Base-by-base conservation (phyloP, 1,284 basidiomycete species). In the Boletellus sp. region DNA sequence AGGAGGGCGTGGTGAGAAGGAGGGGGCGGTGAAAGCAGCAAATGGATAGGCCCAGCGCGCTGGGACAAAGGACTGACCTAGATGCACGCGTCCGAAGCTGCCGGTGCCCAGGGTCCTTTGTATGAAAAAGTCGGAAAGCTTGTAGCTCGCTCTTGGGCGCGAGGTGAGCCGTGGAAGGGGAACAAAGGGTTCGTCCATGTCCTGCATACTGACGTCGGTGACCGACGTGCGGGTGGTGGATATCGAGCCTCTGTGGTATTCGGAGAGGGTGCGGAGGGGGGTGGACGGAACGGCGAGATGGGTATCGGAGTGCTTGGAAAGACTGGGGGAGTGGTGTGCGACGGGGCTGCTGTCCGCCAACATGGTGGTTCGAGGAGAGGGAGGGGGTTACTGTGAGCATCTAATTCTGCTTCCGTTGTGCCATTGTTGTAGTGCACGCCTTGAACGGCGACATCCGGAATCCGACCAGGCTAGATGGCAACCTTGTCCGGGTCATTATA, bases 41-140 rank as follows among this genome's bases (percentile, higher is more conserved):
- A 5, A n/a, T 32, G 30, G 6, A 32, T 5, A 32, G 30, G 16
- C 14, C n/a, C n/a, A n/a, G n/a, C n/a, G n/a, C n/a, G n/a, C 7
- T n/a, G 13, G 35, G 33, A 30, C 43, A 47, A 40, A 45, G 27
- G 44, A 69, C 78, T 49, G 60, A 89, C 88, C 94, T 40, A 96
- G 76, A 69, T 96, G 94, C 0, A 97, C 94, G 14, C 94, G 82
- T 2, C 94, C 94, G 67, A 97, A 97, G 59, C 91, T 95, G 3
- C 94, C 94, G 1, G 93, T 95, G 0, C 94, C 94, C 37, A 97
- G 73, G 11, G 88, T 91, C 20, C 87, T 74, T 55, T 86, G 79
- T 48, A 91, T 82, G 53, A 80, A 76, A 54, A 90, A 91, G 63
- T 91, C 87, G 33, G 72, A 56, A 16, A 91, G 74, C 23, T 78